Evolutionary conservation across 495 filamentous ascomycete genomes (phyloP).

Genomic region (Stereocaulon alpinum): DNA sequence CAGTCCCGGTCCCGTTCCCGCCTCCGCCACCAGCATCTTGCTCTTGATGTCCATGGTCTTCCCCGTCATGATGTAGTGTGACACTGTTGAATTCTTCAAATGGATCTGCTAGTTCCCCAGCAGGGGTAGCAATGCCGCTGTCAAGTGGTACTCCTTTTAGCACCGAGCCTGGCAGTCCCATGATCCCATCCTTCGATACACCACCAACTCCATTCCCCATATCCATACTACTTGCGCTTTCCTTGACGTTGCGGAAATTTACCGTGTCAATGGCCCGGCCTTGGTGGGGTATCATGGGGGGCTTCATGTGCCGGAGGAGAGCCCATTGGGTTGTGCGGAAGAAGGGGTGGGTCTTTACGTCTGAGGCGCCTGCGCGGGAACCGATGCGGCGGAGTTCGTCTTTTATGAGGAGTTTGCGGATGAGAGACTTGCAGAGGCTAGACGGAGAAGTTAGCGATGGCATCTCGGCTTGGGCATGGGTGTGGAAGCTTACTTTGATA

Average conservation of each 20-base stretch:
- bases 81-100: slow-evolving; percentile 99
- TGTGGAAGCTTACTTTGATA: slow-evolving; percentile 64
- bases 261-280: slow-evolving; percentile 85
- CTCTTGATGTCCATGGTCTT: slow-evolving; percentile 34
- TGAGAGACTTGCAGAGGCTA: slow-evolving; percentile 91
- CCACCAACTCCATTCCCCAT: slow-evolving; percentile 41
- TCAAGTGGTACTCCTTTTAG: slow-evolving; percentile 75
- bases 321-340: slow-evolving; percentile 96
- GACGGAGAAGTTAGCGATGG: background rate
- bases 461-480: slow-evolving; percentile 15
- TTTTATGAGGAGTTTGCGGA: slow-evolving; percentile 94
- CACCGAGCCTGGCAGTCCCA: slow-evolving; percentile 9
- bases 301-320: slow-evolving; percentile 92
- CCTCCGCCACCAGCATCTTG: background rate
- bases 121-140: slow-evolving; percentile 74
- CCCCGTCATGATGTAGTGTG: slow-evolving; percentile 92
- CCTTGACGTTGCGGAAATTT: slow-evolving; percentile 96
- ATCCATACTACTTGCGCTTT: slow-evolving; percentile 81
- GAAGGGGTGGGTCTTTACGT: slow-evolving; percentile 94
- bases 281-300: slow-evolving; percentile 93
- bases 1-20: background rate
- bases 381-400: slow-evolving; percentile 93
- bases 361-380: slow-evolving; percentile 87
- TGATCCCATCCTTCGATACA: slow-evolving; percentile 13
- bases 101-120: slow-evolving; percentile 76